Conservation (phyloP, 1,284 basidiomycete species). For the Leccinum fallax region DNA sequence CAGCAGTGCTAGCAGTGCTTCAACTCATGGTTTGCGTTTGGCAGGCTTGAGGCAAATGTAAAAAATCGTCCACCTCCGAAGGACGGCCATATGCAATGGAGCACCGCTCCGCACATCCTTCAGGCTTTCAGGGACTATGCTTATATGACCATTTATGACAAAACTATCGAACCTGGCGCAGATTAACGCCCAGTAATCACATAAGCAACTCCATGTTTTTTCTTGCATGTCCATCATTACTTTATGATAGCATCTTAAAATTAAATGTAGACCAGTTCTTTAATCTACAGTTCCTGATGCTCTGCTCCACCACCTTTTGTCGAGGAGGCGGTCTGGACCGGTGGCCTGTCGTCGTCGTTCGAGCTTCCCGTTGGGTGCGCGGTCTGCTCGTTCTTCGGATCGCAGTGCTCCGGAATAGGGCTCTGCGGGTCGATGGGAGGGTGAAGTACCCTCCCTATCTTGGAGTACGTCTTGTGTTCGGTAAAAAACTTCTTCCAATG, state of each 20-base stretch:
- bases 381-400: conserved; percentile 53
- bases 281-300: conserved; percentile 44
- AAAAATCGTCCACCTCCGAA: conserved; percentile 8
- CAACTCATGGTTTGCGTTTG: conserved; percentile 31
- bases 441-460: conserved; percentile 76
- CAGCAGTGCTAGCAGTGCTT: conserved; percentile 20
- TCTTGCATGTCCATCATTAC: conserved; percentile 24
- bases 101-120: conserved; percentile 5
- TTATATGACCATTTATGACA: conserved; percentile 36
- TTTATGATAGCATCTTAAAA: conserved; percentile 23
- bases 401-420: conserved; percentile 81
- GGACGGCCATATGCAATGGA: background rate
- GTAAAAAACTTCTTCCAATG: conserved; percentile 91
- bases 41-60: conserved; percentile 34
- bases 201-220: conserved; percentile 24
- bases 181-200: conserved; percentile 15
- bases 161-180: conserved; percentile 12
- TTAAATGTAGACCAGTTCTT: conserved; percentile 11
- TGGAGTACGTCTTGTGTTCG: conserved; percentile 75
- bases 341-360: conserved; percentile 9
- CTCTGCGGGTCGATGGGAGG: conserved; percentile 76
- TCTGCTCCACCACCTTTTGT: conserved; percentile 15
- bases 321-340: conserved; percentile 14
- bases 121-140: conserved; percentile 21
- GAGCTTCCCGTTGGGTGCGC: conserved; percentile 15